Percentiles rank a stretch among this genome's conserved stretches.
phyloP scores from a whole-genome alignment of 768 basidiomycete genomes.

The Trichaptum fuscoviolaceum region DNA sequence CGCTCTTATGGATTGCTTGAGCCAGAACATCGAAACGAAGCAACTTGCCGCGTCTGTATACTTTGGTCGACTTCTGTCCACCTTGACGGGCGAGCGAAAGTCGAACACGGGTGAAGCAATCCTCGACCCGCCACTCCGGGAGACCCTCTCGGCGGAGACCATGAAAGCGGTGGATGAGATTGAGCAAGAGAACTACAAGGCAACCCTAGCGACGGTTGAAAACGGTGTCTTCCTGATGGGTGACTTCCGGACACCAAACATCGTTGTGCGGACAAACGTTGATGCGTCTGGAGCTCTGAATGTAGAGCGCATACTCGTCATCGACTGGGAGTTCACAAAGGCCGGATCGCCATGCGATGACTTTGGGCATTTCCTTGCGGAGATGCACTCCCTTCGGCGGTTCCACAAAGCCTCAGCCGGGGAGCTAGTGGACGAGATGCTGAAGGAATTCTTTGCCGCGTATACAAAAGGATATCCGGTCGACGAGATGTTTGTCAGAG shows the following conservation, averaged over 20 bases:
- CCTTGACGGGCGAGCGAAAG: constrained; percentile 21
- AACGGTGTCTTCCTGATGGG: constrained; percentile 40
- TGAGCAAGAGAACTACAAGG: constrained; percentile 23
- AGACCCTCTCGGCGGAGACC: constrained; percentile 28
- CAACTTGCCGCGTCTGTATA: constrained; percentile 32
- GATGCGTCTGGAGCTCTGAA: constrained; percentile 15
- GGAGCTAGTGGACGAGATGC: constrained; percentile 31
- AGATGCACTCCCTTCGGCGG: constrained; percentile 44
- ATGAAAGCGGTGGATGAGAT: constrained; percentile 30
- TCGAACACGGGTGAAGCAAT: constrained; percentile 29
- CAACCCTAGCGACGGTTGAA: constrained; percentile 22
- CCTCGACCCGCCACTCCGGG: constrained; percentile 32
- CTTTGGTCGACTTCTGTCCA: constrained; percentile 39
- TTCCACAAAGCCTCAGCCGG: constrained; percentile 39
- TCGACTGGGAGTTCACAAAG: constrained; percentile 66
- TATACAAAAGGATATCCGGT: constrained; percentile 30
- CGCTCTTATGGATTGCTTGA: constrained; percentile 31
- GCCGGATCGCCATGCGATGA: constrained; percentile 52
- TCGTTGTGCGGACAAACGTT: constrained; percentile 35
- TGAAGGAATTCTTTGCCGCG: constrained; percentile 39
- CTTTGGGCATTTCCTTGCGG: constrained; percentile 60
- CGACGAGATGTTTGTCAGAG: constrained; percentile 25
- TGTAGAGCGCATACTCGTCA: constrained; percentile 39
- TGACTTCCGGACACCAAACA: constrained; percentile 71
- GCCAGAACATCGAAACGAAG: constrained; percentile 36